A percentile compares a stretch with the other conserved stretches of the same genome.
Evolutionary conservation across 1,284 basidiomycete genomes (phyloP).

Genomic region (Rhodotorula sp.): DNA sequence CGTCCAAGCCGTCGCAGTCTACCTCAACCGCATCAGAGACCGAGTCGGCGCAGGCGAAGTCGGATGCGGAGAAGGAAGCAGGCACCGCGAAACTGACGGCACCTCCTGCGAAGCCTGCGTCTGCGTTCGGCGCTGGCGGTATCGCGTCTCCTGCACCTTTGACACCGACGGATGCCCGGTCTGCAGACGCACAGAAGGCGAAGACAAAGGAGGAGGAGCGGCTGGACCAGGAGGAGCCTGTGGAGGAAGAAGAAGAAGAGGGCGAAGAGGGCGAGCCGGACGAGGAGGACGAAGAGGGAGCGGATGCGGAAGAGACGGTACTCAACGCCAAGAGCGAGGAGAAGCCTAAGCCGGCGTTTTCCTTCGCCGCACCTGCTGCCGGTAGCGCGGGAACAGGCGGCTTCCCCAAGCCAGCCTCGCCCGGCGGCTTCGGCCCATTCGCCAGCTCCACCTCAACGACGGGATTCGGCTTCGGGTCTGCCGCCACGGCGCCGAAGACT

Average conservation of each 20-base stretch:
- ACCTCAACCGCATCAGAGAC: too few species aligned
- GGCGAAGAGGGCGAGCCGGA: not conserved
- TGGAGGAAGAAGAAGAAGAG: not conserved
- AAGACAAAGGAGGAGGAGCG: not conserved
- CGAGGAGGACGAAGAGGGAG: not conserved
- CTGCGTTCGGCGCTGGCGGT: not conserved
- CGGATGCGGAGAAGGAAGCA: not conserved
- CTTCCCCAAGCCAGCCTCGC: constrained; percentile 12
- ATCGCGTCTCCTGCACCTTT: not conserved
- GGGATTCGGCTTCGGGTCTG: constrained; percentile 10
- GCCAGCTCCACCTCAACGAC: constrained; percentile 4
- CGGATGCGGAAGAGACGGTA: not conserved
- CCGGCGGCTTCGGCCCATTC: constrained; percentile 26
- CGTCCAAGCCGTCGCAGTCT: too few species aligned
- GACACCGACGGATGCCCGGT: not conserved
- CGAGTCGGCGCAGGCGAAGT: too few species aligned
- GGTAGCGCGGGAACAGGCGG: not conserved
- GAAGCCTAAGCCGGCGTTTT: constrained; percentile 19
- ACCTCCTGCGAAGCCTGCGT: not conserved
- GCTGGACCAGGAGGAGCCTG: not conserved
- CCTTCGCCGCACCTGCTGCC: constrained; percentile 9
- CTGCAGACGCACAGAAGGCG: not conserved
- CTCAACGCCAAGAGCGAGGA: not conserved
- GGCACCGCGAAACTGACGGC: not conserved
- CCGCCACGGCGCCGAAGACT: not conserved